phyloP scores from a whole-genome alignment of 352 stramenopile genomes.

The Globisporangium iwayamae region DNA sequence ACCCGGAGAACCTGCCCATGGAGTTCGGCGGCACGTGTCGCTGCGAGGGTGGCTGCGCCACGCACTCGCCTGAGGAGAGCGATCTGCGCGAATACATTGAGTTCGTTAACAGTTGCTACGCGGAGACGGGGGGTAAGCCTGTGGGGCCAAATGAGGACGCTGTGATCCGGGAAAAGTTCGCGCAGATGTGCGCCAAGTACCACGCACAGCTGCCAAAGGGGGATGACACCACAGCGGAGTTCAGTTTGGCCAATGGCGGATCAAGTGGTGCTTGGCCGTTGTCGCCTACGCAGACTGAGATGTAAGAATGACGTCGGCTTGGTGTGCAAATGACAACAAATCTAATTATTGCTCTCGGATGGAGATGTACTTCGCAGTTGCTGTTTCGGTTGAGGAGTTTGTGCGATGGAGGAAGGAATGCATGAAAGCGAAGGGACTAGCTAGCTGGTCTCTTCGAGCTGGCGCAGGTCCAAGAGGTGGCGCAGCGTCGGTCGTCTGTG shows the following conservation, averaged over 20 bases:
- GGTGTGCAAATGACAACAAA: neutral
- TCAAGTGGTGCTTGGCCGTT: neutral
- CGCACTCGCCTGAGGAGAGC: conserved; percentile 60
- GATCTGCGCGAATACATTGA: conserved; percentile 61
- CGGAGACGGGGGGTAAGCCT: neutral
- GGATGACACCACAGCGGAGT: neutral
- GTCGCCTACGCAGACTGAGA: conserved; percentile 1
- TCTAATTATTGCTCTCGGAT: conserved; percentile 7
- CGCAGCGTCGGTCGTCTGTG: conserved; percentile 69
- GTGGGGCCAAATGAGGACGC: conserved; percentile 15
- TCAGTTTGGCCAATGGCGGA: neutral
- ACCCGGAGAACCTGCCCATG: conserved; percentile 53
- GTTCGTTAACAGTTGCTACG: conserved; percentile 41
- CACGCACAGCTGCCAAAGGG: conserved; percentile 29
- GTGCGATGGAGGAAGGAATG: too few relatives aligned
- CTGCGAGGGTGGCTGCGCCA: conserved; percentile 58
- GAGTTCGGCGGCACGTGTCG: conserved; percentile 63
- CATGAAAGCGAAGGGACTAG: too few relatives aligned
- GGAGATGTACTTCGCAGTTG: neutral
- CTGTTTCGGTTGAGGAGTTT: neutral
- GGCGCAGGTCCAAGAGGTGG: conserved; percentile 58
- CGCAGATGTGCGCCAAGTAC: conserved; percentile 49
- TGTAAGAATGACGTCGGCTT: neutral
- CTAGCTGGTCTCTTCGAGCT: conserved; percentile 27
- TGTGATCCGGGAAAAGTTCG: conserved; percentile 32